Conservation (phyloP, 768 basidiomycete genomes). For the Amanita thiersii region DNA sequence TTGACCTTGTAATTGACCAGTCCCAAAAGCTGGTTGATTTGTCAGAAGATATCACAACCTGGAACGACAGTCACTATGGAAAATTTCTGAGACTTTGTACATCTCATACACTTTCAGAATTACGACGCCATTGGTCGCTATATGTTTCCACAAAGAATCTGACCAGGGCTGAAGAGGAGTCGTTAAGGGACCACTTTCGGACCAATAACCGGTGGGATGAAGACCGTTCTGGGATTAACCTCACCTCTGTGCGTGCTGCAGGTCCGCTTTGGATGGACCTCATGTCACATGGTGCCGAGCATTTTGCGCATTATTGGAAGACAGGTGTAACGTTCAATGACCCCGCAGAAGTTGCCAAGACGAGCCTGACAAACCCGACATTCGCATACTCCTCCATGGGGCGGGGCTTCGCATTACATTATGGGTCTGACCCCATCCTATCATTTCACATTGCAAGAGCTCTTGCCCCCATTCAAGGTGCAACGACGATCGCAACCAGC, state of each 20-base stretch:
- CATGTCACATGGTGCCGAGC: constrained; percentile 11
- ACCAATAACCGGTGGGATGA: constrained; percentile 13
- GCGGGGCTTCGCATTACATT: constrained; percentile 30
- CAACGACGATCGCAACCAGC: constrained; percentile 3
- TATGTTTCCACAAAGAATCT: constrained; percentile 23
- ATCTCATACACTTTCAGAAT: constrained; percentile 25
- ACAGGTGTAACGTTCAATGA: constrained; percentile 28
- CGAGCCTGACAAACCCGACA: constrained; percentile 34
- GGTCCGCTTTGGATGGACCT: constrained; percentile 24
- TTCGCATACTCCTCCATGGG: constrained; percentile 34
- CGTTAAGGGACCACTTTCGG: constrained; percentile 15
- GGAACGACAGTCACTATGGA: constrained; percentile 33
- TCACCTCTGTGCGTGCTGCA: constrained; percentile 21
- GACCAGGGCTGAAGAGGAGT: constrained; percentile 13
- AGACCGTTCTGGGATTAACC: background rate
- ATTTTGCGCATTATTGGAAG: constrained; percentile 29
- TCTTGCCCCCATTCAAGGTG: constrained; percentile 15
- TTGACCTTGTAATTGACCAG: constrained; percentile 26
- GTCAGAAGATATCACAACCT: constrained; percentile 23
- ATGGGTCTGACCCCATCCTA: constrained; percentile 32
- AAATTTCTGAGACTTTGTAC: constrained; percentile 28
- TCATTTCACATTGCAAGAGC: constrained; percentile 32
- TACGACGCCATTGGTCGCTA: constrained; percentile 32
- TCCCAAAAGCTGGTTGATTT: constrained; percentile 27
- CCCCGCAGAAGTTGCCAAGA: constrained; percentile 10